phyloP scores from a whole-genome alignment of 1,284 basidiomycete species.

The Ceratobasidium sp. region DNA sequence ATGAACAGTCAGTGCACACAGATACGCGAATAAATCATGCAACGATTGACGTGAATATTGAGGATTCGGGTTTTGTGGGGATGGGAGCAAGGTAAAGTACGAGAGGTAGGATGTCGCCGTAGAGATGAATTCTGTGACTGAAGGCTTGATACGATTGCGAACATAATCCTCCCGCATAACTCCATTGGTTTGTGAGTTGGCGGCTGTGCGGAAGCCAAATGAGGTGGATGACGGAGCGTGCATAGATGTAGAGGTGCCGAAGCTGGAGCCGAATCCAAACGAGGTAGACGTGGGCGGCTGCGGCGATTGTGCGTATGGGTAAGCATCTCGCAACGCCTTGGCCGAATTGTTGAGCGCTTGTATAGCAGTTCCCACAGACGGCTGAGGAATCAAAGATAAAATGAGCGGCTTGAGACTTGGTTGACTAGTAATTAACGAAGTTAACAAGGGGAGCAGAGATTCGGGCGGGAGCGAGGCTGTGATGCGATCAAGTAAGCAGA shows the following conservation, averaged over 20 bases:
- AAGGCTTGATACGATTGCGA: constrained; percentile 71
- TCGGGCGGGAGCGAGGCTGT: constrained; percentile 59
- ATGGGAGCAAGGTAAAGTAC: constrained; percentile 61
- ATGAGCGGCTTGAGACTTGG: constrained; percentile 72
- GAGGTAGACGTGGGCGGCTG: constrained; percentile 49
- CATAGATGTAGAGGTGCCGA: constrained; percentile 42
- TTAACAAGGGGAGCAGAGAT: constrained; percentile 73
- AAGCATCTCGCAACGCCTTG: constrained; percentile 75
- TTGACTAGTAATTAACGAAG: constrained; percentile 66
- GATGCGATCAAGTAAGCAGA: not conserved
- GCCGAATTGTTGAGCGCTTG: constrained; percentile 71
- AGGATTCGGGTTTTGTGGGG: constrained; percentile 52
- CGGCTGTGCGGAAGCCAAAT: constrained; percentile 46
- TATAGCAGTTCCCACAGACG: constrained; percentile 73
- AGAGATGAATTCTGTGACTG: constrained; percentile 75
- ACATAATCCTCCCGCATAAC: constrained; percentile 82
- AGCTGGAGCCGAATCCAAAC: constrained; percentile 42
- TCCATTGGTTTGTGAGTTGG: constrained; percentile 45
- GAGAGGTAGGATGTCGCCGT: constrained; percentile 78
- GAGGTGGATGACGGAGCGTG: constrained; percentile 41
- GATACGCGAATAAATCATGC: constrained; percentile 71
- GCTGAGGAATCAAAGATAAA: constrained; percentile 76
- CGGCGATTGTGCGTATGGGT: constrained; percentile 71
- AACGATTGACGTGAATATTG: constrained; percentile 42
- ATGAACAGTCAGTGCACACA: constrained; percentile 70